phyloP scores from a whole-genome alignment of 176 grass and related monocot genomes.

The Zea luxurians region DNA sequence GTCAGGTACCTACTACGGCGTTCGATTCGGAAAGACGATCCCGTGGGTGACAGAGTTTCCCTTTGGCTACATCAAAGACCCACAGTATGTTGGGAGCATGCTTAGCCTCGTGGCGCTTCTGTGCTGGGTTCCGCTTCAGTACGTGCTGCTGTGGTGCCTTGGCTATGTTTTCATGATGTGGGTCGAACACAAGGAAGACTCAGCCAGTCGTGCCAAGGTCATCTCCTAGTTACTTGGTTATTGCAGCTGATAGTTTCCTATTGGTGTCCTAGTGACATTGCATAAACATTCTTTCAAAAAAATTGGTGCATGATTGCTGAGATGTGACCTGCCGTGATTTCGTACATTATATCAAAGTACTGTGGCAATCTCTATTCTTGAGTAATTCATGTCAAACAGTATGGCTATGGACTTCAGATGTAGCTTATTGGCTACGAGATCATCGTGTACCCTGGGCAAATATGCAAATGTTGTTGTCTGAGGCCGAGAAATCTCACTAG shows the following conservation, averaged over 20 bases:
- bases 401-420: not conserved
- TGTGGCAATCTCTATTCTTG: not conserved
- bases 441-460: not conserved
- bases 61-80: conserved; percentile 90
- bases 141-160: conserved; percentile 72
- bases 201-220: conserved; percentile 61
- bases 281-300: not conserved
- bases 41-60: conserved; percentile 85
- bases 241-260: not conserved
- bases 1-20: conserved; percentile 80
- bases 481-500: too few species aligned
- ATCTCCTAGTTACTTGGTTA: conserved; percentile 37
- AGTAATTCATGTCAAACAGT: not conserved
- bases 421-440: not conserved
- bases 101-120: conserved; percentile 68
- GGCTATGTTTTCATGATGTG: conserved; percentile 85
- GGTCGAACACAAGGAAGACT: conserved; percentile 73
- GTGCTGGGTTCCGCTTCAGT: conserved; percentile 71
- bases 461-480: not conserved
- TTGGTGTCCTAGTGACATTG: not conserved
- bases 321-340: not conserved
- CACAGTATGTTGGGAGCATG: conserved; percentile 83
- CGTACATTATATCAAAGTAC: not conserved
- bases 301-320: not conserved
- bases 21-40: conserved; percentile 69